Conservation (phyloP, 768 basidiomycete species). For the Tylopilus rubrobrunneus region DNA sequence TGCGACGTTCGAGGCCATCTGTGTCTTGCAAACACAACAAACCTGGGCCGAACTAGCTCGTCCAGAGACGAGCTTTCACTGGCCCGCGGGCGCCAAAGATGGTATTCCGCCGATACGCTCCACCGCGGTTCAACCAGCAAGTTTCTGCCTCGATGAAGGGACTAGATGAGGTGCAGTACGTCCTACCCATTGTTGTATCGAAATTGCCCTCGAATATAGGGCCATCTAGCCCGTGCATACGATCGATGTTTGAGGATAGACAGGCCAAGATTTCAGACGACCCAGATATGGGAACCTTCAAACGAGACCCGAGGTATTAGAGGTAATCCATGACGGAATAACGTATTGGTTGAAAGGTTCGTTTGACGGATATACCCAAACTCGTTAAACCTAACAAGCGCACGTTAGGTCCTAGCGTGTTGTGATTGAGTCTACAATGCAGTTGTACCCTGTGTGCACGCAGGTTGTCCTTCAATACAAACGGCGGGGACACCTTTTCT, state of each 20-base stretch:
- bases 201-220: too few species aligned
- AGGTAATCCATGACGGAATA: not conserved
- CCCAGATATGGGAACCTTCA: not conserved
- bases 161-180: not conserved
- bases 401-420: not conserved
- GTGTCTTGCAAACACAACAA: not conserved
- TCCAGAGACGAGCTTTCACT: not conserved
- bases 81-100: not conserved
- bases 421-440: not conserved
- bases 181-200: too few species aligned
- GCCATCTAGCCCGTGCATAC: not conserved
- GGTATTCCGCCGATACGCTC: not conserved
- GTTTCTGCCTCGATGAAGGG: not conserved
- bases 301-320: not conserved
- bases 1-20: not conserved
- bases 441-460: not conserved
- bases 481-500: not conserved
- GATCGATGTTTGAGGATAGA: not conserved
- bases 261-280: not conserved
- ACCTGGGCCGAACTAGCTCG: slow-evolving; percentile 10
- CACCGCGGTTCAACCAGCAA: not conserved
- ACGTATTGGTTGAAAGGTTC: slow-evolving; percentile 1
- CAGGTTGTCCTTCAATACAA: not conserved
- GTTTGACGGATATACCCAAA: not conserved
- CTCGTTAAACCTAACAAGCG: slow-evolving; percentile 3